Evolutionary conservation across 176 grass and related monocot genomes (phyloP), one percentile per base, ranked within the genome.

Genomic region (Panicum miliaceum): DNA sequence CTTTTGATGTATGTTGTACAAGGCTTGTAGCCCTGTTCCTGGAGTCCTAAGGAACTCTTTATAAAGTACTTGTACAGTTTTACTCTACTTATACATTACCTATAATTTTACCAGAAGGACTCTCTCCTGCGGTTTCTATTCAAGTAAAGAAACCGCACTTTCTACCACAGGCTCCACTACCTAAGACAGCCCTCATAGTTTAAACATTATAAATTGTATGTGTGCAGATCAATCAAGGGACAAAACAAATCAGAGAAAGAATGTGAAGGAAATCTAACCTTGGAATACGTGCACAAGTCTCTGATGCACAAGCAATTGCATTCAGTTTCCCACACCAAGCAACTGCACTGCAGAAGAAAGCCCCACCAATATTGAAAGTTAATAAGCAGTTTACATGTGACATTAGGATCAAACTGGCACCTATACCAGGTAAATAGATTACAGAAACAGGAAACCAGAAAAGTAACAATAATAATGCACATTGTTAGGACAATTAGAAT

Each of bases 251-350:
- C 68, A 8, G 22, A 81, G 38, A 47, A 18, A 77, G 63, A 60
- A 29, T 60, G 58, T 54, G 52, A 80, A 85, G 32, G n/a, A 38
- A 65, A 67, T 78, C 56, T 8, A 34, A 96, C 93, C 93, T 96
- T 16, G 93, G 93, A 87, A 99, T 99, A 11, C 91, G 84, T 12
- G 96, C 86, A 84, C 91, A 99, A 56, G 96, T 99, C 81, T 99
- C 93, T 25, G 96, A 90, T 71, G 93, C 96, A 22, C 93, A 99
- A 66, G 96, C 96, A 54, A 99, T 96, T 76, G 84, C 88, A 85
- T 94, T 99, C 69, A 99, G 84, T 72, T 92, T 92, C 57, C 91
- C 96, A 54, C 91, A 99, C 91, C 93, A 99, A 79, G 96, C 84
- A 86, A 94, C 91, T 0, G 91, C 91, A 72, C 96, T 99, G 90